Evolutionary conservation across 2,329 filamentous ascomycete genomes (phyloP), one percentile per base, ranked within the genome.

Genomic region (Ophiobolus disseminans): DNA sequence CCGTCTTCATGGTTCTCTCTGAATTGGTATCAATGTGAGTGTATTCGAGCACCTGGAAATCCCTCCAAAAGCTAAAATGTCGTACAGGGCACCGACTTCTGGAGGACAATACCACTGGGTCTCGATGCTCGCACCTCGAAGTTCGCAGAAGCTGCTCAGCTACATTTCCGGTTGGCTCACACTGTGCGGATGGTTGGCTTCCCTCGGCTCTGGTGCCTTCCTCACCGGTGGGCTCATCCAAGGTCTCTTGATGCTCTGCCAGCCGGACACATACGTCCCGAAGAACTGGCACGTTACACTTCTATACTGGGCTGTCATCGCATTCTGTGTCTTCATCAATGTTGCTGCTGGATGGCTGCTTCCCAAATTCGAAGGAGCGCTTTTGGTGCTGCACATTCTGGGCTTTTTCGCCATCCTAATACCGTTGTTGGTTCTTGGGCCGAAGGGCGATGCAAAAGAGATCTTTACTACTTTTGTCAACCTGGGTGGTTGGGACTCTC

Each of bases 361-460:
- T 1, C 17, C n/a, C n/a, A n/a, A n/a, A n/a, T n/a, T 54, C 10
- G 50, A 54, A 14, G 47, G 47, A 17, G 9, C 54, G 36, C 19
- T 43, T 6, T 13, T 80, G 13, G 63, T 78, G 8, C 48, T 82
- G 2, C 79, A 82, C 48, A 60, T 81, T 19, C 57, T 75, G 13
- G 80, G 78, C 2, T 78, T 82, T 53, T 76, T 82, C 49, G 77
- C 74, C 1, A 73, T 81, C 48, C 58, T 82, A 8, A 73, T 80
- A 4, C 50, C 54, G 4, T 48, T 68, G 5, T 62, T 57, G 62
- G 51, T 52, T 16, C 32, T 64, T 10, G 60, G 50, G 4, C 69
- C 75, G 1, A 69, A 67, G n/a, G 65, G 65, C 10, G 57, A 67
- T 3, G 56, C 75, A 0, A 54, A 68, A 11, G 67, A 71, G 1